These are phyloP conservation scores for Ziziphus jujuba DNA, from an alignment of 306 rosid genomes.

Conservation along the genomic window DNA sequence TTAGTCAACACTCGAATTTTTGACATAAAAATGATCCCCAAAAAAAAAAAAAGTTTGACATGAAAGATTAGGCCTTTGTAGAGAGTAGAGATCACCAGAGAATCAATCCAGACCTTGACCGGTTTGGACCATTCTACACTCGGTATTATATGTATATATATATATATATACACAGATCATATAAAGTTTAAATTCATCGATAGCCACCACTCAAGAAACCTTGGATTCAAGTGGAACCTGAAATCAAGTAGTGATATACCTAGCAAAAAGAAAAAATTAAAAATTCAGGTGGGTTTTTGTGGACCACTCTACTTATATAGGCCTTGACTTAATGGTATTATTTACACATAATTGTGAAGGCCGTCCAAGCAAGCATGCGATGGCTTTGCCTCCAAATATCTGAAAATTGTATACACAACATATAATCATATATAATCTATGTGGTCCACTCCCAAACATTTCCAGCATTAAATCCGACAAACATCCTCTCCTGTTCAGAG, in stretches of 20 bases:
- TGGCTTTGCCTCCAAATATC: slow-evolving; percentile 35
- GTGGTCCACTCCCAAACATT: slow-evolving; percentile 46
- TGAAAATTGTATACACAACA: slow-evolving; percentile 18
- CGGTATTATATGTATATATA: too few species aligned
- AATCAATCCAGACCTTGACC: not conserved
- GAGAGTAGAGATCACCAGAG: too few species aligned
- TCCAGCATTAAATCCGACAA: slow-evolving; percentile 1
- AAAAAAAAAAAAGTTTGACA: not conserved
- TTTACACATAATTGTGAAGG: slow-evolving; percentile 32
- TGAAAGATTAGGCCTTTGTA: too few species aligned
- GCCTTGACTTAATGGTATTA: slow-evolving; percentile 39
- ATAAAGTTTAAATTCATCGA: not conserved
- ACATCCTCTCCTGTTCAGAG: not conserved
- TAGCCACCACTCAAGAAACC: not conserved
- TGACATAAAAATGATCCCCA: too few species aligned
- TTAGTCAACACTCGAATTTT: too few species aligned
- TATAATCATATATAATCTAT: slow-evolving; percentile 21
- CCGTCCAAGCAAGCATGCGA: slow-evolving; percentile 46
- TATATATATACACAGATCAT: too few species aligned
- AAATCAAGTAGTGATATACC: too few species aligned
- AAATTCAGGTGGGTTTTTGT: slow-evolving; percentile 58
- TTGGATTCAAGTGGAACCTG: not conserved
- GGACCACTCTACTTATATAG: slow-evolving; percentile 57
- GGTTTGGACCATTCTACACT: too few species aligned
- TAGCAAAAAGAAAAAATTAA: not conserved